Conservation (phyloP, 768 basidiomycete species). For the Pleurotus pulmonarius region DNA sequence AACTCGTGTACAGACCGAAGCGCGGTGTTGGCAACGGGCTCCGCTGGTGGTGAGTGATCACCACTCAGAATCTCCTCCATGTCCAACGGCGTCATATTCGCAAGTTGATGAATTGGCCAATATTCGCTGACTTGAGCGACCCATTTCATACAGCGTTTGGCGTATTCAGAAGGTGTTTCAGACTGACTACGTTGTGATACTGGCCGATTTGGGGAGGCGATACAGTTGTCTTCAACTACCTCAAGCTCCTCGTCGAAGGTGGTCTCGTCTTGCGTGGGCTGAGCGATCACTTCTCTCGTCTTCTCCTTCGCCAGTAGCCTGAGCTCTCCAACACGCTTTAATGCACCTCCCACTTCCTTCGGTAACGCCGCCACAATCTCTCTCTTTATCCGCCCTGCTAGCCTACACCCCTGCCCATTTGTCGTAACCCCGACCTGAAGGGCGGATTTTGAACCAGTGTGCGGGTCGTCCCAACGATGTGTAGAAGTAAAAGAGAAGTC, state of each 20-base stretch:
- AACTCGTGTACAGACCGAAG: constrained; percentile 26
- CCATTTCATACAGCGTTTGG: constrained; percentile 81
- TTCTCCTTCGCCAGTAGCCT: constrained; percentile 47
- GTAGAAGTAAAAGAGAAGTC: constrained; percentile 87
- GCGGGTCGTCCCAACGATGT: constrained; percentile 68
- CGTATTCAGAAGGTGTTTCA: constrained; percentile 40
- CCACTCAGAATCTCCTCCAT: constrained; percentile 63
- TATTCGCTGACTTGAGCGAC: constrained; percentile 96
- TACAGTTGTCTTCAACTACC: constrained; percentile 47
- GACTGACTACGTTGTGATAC: constrained; percentile 45
- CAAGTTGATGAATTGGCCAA: constrained; percentile 81
- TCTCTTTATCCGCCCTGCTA: constrained; percentile 74
- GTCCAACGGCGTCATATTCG: constrained; percentile 60
- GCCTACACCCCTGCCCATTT: constrained; percentile 86
- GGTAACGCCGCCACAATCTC: constrained; percentile 80
- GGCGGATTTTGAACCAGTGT: constrained; percentile 40
- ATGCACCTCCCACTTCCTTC: constrained; percentile 68
- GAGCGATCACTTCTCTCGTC: constrained; percentile 16
- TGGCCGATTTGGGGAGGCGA: constrained; percentile 65
- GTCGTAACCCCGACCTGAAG: constrained; percentile 85
- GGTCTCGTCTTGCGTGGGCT: constrained; percentile 6
- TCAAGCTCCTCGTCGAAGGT: constrained; percentile 36
- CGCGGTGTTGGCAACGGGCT: background rate
- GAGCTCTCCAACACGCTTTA: constrained; percentile 68
- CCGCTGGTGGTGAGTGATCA: constrained; percentile 13